These are phyloP conservation scores for Pseudogymnoascus verrucosus DNA, from an alignment of 2,329 filamentous ascomycete species.

Conservation along the genomic window DNA sequence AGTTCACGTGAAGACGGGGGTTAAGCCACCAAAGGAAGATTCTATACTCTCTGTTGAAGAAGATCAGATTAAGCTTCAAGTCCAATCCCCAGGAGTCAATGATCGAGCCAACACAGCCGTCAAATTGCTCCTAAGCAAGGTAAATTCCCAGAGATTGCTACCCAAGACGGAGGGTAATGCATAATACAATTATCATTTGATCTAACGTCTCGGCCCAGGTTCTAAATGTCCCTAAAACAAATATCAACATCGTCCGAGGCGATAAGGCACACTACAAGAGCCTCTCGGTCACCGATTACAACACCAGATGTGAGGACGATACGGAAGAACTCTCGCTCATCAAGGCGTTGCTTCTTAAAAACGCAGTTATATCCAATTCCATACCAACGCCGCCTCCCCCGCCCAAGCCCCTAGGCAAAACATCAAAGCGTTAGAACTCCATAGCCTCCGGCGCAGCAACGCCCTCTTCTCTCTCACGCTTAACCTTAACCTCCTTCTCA, in stretches of 20 bases:
- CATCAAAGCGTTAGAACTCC: constrained; percentile 49
- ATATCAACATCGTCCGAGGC: background rate
- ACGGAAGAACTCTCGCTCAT: constrained; percentile 2
- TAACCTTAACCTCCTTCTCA: constrained; percentile 45
- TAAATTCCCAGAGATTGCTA: background rate
- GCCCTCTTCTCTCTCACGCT: constrained; percentile 41
- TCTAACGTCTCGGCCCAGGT: background rate
- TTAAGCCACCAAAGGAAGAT: background rate
- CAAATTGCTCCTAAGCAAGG: constrained; percentile 3
- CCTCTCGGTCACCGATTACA: constrained; percentile 1
- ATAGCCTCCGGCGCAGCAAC: constrained; percentile 40
- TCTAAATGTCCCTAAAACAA: constrained; percentile 3
- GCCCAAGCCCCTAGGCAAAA: background rate
- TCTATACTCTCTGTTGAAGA: background rate
- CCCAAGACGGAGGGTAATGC: background rate
- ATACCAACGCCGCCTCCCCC: background rate
- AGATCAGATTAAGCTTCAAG: constrained; percentile 2
- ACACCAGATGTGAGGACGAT: background rate
- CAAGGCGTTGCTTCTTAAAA: constrained; percentile 1
- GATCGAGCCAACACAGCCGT: background rate
- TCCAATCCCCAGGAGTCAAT: constrained; percentile 3
- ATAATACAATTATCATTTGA: background rate
- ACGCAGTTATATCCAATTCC: constrained; percentile 3
- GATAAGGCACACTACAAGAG: background rate
- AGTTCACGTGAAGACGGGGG: background rate